These are phyloP conservation scores for Cercospora nicotianae DNA, from an alignment of 2,329 filamentous ascomycete species.

Conservation along the genomic window DNA sequence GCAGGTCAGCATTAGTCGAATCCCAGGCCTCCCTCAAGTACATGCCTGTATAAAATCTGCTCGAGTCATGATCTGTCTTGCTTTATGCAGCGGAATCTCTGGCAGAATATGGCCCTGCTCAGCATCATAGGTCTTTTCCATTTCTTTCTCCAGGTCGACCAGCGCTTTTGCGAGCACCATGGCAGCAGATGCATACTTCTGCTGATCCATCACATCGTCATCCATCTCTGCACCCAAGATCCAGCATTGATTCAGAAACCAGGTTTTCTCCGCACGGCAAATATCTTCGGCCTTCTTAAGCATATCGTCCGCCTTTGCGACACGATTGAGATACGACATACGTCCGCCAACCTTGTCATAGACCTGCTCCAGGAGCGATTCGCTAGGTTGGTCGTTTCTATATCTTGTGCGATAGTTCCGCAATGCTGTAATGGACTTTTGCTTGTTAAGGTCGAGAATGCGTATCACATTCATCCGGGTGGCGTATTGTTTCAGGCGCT, in stretches of 20 bases:
- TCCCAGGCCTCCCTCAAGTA: not conserved
- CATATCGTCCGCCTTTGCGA: conserved; percentile 86
- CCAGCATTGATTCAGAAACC: conserved; percentile 78
- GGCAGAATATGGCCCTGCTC: conserved; percentile 73
- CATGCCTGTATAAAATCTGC: conserved; percentile 74
- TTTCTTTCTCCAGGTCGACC: conserved; percentile 75
- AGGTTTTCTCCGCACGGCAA: conserved; percentile 69
- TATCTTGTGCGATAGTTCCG: conserved; percentile 78
- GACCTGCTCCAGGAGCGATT: conserved; percentile 66
- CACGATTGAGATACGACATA: conserved; percentile 81
- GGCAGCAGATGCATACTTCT: conserved; percentile 90
- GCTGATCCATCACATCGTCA: conserved; percentile 97
- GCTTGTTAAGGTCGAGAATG: conserved; percentile 77
- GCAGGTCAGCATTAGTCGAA: not conserved
- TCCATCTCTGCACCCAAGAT: conserved; percentile 78
- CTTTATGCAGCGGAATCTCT: conserved; percentile 75
- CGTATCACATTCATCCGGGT: conserved; percentile 93
- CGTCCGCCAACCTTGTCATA: conserved; percentile 87
- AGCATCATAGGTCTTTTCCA: conserved; percentile 62
- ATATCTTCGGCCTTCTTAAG: conserved; percentile 72
- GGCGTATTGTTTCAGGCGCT: conserved; percentile 85
- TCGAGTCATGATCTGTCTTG: conserved; percentile 90
- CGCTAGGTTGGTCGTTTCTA: conserved; percentile 60
- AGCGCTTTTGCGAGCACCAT: conserved; percentile 91
- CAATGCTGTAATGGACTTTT: conserved; percentile 73